phyloP scores from a whole-genome alignment of 179 eudicot genomes.

The Silene noctiflora region DNA sequence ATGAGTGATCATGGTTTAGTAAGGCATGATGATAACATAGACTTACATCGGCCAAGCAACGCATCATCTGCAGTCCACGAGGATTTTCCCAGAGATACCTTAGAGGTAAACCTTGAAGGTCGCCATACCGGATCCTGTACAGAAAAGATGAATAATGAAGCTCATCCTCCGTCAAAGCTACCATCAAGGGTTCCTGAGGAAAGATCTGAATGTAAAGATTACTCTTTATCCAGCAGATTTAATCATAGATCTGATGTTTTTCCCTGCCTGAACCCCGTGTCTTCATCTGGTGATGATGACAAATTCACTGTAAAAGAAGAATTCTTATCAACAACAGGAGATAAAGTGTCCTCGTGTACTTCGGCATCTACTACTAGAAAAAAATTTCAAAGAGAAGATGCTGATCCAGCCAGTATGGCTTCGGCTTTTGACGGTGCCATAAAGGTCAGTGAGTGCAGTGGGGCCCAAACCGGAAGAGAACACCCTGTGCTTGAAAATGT shows the following conservation, averaged over 20 bases:
- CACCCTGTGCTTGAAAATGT: conserved; percentile 42
- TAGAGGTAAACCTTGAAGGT: too few relatives aligned
- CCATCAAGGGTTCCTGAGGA: conserved; percentile 27
- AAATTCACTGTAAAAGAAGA: conserved; percentile 81
- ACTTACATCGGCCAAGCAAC: conserved; percentile 28
- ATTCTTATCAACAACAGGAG: conserved; percentile 42
- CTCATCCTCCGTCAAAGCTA: conserved; percentile 18
- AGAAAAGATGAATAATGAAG: conserved; percentile 25
- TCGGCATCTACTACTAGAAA: too few relatives aligned
- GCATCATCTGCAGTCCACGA: too few relatives aligned
- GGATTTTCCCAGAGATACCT: too few relatives aligned
- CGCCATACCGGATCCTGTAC: too few relatives aligned
- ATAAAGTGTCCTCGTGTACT: too few relatives aligned
- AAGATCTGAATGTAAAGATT: conserved; percentile 31
- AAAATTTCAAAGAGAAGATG: too few relatives aligned
- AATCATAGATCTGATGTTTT: conserved; percentile 34
- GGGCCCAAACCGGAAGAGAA: conserved; percentile 45
- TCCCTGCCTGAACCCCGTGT: conserved; percentile 31
- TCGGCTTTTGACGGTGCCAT: conserved; percentile 45
- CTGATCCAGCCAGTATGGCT: conserved; percentile 26
- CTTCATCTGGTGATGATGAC: conserved; percentile 52
- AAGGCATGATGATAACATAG: too few relatives aligned
- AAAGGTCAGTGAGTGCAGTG: conserved; percentile 55
- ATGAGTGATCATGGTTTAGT: conserved; percentile 17
- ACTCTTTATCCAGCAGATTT: conserved; percentile 32